Conservation (phyloP, 1,284 basidiomycete genomes). For the Leucoagaricus sp. region DNA sequence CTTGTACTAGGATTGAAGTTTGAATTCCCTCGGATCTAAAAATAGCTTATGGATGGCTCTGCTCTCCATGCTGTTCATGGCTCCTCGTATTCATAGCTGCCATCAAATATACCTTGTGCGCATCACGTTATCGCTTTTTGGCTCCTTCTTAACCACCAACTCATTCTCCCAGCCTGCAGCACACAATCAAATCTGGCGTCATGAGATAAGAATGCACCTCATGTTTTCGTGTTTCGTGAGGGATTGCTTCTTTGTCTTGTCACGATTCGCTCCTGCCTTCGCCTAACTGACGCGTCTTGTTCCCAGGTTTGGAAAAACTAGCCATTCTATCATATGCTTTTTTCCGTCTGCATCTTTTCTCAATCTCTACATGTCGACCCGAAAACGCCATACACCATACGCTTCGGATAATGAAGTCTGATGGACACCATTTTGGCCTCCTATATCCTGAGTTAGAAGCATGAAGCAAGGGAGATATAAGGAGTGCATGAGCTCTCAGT, state of each 20-base stretch:
- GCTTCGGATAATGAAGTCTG: not conserved
- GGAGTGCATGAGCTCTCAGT: no score
- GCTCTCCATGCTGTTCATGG: no score
- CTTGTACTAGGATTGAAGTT: not conserved
- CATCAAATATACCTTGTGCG: slow-evolving; percentile 4
- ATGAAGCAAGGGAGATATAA: not conserved
- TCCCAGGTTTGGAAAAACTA: not conserved
- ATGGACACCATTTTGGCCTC: not conserved
- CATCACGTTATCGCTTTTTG: not conserved
- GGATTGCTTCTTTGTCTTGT: slow-evolving; percentile 2
- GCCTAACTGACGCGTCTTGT: slow-evolving; percentile 1
- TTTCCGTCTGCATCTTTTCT: not conserved
- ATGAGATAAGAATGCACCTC: slow-evolving; percentile 5
- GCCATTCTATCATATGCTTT: not conserved
- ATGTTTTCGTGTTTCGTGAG: not conserved
- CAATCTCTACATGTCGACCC: not conserved
- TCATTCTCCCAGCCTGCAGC: not conserved
- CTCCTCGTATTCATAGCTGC: not conserved
- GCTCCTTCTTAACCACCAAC: not conserved
- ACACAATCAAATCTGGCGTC: not conserved
- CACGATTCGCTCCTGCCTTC: slow-evolving; percentile 4
- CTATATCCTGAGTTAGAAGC: not conserved
- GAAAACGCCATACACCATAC: not conserved
- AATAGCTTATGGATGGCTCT: not conserved
- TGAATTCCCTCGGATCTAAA: slow-evolving; percentile 11